phyloP scores from a whole-genome alignment of 495 filamentous ascomycete genomes.

The Trichoderma gamsii region DNA sequence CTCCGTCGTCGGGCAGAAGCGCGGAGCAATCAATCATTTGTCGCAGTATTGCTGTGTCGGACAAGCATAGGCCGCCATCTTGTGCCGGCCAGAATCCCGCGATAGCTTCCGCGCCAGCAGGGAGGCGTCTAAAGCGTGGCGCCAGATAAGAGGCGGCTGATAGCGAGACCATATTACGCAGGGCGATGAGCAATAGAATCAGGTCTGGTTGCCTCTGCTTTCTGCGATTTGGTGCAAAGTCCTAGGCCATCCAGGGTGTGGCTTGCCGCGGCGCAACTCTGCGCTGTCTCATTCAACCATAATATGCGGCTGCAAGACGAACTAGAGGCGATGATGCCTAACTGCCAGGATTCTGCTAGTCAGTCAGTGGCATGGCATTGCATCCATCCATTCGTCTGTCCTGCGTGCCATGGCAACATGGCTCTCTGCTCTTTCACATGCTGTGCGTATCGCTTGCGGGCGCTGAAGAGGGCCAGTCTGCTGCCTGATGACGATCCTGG shows the following conservation, averaged over 20 bases:
- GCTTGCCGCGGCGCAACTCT: constrained; percentile 7
- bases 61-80: neutral
- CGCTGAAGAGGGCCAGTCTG: too few relatives aligned
- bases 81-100: neutral
- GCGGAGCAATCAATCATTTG: neutral
- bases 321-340: neutral
- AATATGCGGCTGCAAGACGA: too few relatives aligned
- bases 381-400: too few relatives aligned
- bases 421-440: too few relatives aligned
- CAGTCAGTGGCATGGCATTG: too few relatives aligned
- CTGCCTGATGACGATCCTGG: too few relatives aligned
- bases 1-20: neutral
- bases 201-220: neutral
- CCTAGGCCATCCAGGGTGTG: neutral
- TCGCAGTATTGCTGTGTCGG: neutral
- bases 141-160: neutral
- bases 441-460: too few relatives aligned
- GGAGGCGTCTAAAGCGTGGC: neutral
- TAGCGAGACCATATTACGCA: neutral
- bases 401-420: too few relatives aligned
- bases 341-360: neutral
- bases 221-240: neutral
- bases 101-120: neutral
- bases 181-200: constrained; percentile 8
- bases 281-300: neutral